Conservation (phyloP, 1,139 yeast genomes). For the Zygosaccharomyces pseudobailii region DNA sequence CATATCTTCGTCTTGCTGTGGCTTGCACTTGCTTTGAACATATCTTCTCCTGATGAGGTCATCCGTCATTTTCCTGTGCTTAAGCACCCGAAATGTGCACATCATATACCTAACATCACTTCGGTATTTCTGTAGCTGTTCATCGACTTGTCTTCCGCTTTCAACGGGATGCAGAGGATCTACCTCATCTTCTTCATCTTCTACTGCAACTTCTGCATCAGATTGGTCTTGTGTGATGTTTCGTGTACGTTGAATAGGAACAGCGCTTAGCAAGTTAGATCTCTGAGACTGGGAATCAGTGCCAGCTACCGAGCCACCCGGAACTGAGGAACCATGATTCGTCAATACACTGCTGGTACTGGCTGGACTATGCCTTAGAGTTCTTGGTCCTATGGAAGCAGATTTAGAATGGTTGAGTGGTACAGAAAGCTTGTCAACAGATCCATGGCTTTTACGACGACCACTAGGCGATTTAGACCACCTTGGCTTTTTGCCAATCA, state of each 20-base stretch:
- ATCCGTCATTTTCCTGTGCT: constrained; percentile 26
- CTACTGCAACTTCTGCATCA: constrained; percentile 10
- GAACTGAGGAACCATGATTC: not conserved
- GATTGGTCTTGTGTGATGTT: constrained; percentile 8
- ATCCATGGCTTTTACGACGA: constrained; percentile 10
- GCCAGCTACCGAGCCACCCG: not conserved
- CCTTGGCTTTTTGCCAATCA: constrained; percentile 18
- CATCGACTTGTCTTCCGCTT: constrained; percentile 16
- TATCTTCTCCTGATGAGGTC: constrained; percentile 22
- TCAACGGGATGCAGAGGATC: not conserved
- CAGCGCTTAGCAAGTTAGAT: constrained; percentile 7
- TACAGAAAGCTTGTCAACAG: constrained; percentile 7
- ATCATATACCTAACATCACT: constrained; percentile 23
- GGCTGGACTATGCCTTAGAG: constrained; percentile 9
- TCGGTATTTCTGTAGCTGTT: constrained; percentile 25
- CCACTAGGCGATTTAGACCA: constrained; percentile 21
- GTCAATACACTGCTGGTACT: constrained; percentile 6
- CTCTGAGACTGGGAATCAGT: constrained; percentile 1
- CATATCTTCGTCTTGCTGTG: constrained; percentile 16
- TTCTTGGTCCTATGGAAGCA: constrained; percentile 5
- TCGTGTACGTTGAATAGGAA: constrained; percentile 10
- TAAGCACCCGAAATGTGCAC: constrained; percentile 24
- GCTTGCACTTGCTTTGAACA: constrained; percentile 15
- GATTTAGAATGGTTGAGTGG: constrained; percentile 1
- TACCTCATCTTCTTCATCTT: constrained; percentile 9